These are phyloP conservation scores for Hypoxylon intermedium DNA, from an alignment of 495 filamentous ascomycete species.

Conservation along the genomic window DNA sequence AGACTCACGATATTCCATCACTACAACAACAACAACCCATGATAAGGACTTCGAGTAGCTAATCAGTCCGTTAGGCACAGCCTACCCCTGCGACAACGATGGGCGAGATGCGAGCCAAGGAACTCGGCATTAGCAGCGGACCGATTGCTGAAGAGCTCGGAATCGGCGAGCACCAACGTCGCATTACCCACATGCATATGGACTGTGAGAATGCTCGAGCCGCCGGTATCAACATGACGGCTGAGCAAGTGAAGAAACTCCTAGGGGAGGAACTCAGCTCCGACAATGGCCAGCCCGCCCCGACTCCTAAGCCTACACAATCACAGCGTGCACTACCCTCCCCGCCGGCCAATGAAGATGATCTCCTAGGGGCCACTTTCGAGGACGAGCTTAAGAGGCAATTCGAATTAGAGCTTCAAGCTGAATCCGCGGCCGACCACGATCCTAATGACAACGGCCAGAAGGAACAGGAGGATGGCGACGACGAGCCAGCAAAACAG, in stretches of 20 bases:
- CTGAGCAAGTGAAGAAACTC: too few species aligned
- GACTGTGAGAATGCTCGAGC: not conserved
- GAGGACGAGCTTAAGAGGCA: not conserved
- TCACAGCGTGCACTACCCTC: not conserved
- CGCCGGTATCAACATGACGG: too few species aligned
- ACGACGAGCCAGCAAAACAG: too few species aligned
- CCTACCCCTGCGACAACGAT: not conserved
- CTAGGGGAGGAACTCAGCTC: too few species aligned
- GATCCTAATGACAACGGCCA: too few species aligned
- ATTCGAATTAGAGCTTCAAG: not conserved
- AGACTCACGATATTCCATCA: too few species aligned
- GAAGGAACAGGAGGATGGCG: too few species aligned
- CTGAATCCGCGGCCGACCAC: not conserved
- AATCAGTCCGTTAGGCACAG: not conserved
- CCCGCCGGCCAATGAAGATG: not conserved
- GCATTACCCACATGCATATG: not conserved
- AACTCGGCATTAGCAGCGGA: not conserved
- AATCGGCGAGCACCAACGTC: not conserved
- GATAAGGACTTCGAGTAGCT: not conserved
- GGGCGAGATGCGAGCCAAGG: not conserved
- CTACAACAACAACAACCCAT: too few species aligned
- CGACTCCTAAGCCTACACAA: too few species aligned
- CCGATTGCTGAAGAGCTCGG: not conserved
- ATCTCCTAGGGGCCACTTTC: not conserved
- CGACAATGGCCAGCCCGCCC: not conserved